These are phyloP conservation scores for Aspergillus ochraceus DNA, from an alignment of 2,329 filamentous ascomycete genomes.

Conservation along the genomic window DNA sequence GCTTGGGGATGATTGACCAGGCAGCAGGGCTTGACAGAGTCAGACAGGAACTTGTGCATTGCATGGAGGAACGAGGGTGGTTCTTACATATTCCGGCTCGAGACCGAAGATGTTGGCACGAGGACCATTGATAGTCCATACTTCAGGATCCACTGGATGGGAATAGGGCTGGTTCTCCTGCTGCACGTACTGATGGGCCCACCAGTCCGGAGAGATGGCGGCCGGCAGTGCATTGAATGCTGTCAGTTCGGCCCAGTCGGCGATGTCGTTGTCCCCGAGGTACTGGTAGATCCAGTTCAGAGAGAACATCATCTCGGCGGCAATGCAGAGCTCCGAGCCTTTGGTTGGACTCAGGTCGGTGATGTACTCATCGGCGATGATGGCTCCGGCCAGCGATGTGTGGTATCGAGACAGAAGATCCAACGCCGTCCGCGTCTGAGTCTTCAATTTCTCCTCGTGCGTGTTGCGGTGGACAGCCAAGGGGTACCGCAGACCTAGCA, in stretches of 20 bases:
- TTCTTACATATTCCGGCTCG: conserved; percentile 37
- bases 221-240: conserved; percentile 59
- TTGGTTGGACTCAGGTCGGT: conserved; percentile 45
- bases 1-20: conserved; percentile 61
- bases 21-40: conserved; percentile 51
- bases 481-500: neutral
- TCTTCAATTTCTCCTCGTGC: neutral
- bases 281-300: conserved; percentile 53
- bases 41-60: neutral
- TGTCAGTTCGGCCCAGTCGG: conserved; percentile 53
- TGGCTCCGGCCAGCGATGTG: conserved; percentile 48
- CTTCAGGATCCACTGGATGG: conserved; percentile 44
- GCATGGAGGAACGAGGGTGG: no score
- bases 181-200: conserved; percentile 57
- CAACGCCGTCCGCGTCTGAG: conserved; percentile 40
- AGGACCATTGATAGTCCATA: conserved; percentile 49
- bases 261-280: conserved; percentile 48
- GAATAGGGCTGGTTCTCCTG: conserved; percentile 56
- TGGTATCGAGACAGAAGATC: conserved; percentile 52
- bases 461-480: neutral
- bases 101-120: conserved; percentile 52
- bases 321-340: conserved; percentile 53
- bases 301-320: conserved; percentile 55
- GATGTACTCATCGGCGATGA: conserved; percentile 53
- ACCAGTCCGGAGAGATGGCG: conserved; percentile 54